These are phyloP conservation scores for Pythium folliculosum DNA, from an alignment of 352 stramenopile genomes.

Conservation along the genomic window DNA sequence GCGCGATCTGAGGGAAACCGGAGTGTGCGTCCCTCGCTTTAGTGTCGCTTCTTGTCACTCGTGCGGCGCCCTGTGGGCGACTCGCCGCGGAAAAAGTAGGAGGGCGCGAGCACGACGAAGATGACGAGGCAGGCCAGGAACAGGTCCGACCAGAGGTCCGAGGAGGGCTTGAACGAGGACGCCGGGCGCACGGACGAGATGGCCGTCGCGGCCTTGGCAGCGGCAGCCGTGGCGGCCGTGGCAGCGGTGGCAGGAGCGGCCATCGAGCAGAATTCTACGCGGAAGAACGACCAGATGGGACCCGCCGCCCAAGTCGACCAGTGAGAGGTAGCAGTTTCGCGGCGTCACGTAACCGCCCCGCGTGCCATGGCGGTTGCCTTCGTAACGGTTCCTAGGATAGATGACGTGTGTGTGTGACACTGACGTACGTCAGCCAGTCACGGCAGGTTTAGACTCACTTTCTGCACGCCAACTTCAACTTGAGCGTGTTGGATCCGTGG, in stretches of 20 bases:
- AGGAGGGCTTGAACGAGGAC: constrained; percentile 2
- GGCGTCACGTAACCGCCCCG: constrained; percentile 11
- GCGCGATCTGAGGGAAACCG: neutral
- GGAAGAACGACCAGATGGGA: constrained; percentile 3
- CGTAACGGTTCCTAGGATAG: neutral
- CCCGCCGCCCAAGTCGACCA: neutral
- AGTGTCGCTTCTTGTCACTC: constrained; percentile 26
- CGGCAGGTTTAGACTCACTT: no score
- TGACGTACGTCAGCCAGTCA: neutral
- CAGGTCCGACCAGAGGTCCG: constrained; percentile 57
- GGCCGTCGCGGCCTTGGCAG: neutral
- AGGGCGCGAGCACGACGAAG: constrained; percentile 65
- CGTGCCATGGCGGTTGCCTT: neutral
- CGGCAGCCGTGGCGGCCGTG: neutral
- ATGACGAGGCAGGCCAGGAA: constrained; percentile 59
- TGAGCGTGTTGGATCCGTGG: neutral
- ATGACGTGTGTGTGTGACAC: constrained; percentile 3
- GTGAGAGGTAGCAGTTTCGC: constrained; percentile 7
- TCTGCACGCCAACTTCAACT: neutral
- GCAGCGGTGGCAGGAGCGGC: neutral
- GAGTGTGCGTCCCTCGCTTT: constrained; percentile 20
- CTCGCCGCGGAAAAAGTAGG: constrained; percentile 53
- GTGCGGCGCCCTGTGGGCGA: neutral
- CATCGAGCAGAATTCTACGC: neutral
- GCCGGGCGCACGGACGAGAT: constrained; percentile 5